These are phyloP conservation scores for Brassica juncea DNA, from an alignment of 345 rosid species.

Conservation along the genomic window DNA sequence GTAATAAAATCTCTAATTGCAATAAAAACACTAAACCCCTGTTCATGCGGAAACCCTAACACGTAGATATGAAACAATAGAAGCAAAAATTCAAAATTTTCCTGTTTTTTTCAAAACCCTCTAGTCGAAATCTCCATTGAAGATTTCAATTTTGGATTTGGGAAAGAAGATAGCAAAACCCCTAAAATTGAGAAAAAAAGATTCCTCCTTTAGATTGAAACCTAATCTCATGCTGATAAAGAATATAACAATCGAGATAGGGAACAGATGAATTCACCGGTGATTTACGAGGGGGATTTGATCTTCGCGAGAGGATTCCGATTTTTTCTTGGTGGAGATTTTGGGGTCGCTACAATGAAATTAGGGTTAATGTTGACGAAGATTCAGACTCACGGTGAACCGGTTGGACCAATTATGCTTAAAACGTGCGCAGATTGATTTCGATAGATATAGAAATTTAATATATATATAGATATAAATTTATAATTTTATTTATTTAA, in stretches of 20 bases:
- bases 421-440: constrained; percentile 3
- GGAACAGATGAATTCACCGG: constrained; percentile 23
- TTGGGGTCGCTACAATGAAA: neutral
- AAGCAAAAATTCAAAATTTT: neutral
- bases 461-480: too few relatives aligned
- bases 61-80: neutral
- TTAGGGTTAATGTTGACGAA: constrained; percentile 28
- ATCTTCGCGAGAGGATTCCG: constrained; percentile 2
- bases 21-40: constrained; percentile 27
- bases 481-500: too few relatives aligned
- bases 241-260: neutral
- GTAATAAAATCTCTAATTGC: neutral
- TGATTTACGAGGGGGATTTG: neutral
- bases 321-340: neutral
- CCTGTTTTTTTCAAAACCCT: neutral
- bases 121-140: neutral
- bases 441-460: neutral
- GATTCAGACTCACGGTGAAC: constrained; percentile 20
- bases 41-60: constrained; percentile 36
- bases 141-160: neutral
- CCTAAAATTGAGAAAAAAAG: constrained; percentile 6
- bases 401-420: constrained; percentile 17
- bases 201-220: neutral
- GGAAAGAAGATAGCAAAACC: constrained; percentile 12
- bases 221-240: constrained; percentile 7